Percentiles rank a stretch among this genome's conserved stretches.
These are phyloP conservation scores for Oidiodendron maius DNA, from an alignment of 495 filamentous ascomycete genomes.

Conservation along the genomic window DNA sequence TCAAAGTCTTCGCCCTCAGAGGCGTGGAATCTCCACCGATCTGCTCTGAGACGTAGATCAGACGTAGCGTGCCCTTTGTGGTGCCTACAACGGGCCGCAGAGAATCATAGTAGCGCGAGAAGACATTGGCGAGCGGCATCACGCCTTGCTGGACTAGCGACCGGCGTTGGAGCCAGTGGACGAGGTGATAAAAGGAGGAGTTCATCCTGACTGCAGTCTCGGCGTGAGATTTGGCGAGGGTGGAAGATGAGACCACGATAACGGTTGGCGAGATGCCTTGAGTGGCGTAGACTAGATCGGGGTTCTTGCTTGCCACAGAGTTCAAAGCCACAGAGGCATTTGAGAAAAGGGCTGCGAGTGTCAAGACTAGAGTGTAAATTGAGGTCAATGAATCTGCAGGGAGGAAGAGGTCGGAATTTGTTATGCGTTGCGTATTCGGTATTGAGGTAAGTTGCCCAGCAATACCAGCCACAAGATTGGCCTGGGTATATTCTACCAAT, in stretches of 20 bases:
- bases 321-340: conserved; percentile 85
- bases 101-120: conserved; percentile 54
- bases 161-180: conserved; percentile 56
- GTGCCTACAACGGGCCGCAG: conserved; percentile 55
- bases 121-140: conserved; percentile 62
- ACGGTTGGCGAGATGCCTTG: conserved; percentile 74
- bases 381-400: conserved; percentile 76
- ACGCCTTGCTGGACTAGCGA: conserved; percentile 61
- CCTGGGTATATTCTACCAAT: conserved; percentile 69
- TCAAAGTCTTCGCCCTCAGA: conserved; percentile 60
- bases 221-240: conserved; percentile 59
- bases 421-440: conserved; percentile 66
- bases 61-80: conserved; percentile 66
- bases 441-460: conserved; percentile 70
- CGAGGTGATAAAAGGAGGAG: conserved; percentile 28
- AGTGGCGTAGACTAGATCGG: conserved; percentile 67
- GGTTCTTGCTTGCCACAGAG: conserved; percentile 66
- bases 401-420: conserved; percentile 74
- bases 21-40: conserved; percentile 42
- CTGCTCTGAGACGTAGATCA: conserved; percentile 63
- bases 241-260: conserved; percentile 70
- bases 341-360: conserved; percentile 75
- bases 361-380: conserved; percentile 72
- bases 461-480: conserved; percentile 76
- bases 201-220: conserved; percentile 41